These are phyloP conservation scores for Curvularia lunata DNA, from an alignment of 2,329 filamentous ascomycete species.

Conservation along the genomic window DNA sequence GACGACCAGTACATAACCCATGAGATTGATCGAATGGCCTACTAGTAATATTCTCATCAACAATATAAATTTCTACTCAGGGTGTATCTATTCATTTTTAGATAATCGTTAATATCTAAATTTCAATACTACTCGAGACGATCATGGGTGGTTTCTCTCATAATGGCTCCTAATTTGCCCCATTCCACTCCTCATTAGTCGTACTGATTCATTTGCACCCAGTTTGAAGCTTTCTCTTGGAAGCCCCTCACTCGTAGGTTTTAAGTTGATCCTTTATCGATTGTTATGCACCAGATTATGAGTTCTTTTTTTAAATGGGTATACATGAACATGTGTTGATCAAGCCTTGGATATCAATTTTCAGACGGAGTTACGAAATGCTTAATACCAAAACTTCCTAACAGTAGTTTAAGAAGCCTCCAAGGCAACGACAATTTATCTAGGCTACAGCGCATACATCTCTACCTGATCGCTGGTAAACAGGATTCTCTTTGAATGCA, in stretches of 20 bases:
- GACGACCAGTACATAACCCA: neutral
- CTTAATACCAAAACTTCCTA: no score
- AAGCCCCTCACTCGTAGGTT: no score
- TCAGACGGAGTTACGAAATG: no score
- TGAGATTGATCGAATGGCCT: neutral
- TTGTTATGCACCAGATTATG: no score
- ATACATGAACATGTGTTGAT: no score
- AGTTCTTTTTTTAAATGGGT: no score
- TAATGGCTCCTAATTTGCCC: neutral
- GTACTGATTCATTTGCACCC: no score
- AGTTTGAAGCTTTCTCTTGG: no score
- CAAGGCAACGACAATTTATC: neutral
- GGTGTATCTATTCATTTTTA: neutral
- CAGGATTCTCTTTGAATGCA: neutral
- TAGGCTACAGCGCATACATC: neutral
- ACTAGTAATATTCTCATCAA: neutral
- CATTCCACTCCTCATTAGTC: no score
- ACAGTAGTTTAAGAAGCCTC: neutral
- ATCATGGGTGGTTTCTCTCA: neutral
- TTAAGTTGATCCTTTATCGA: no score
- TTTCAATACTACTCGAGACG: neutral
- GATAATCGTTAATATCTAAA: neutral
- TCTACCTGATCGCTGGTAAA: neutral
- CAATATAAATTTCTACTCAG: neutral
- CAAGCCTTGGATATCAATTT: no score